phyloP scores from a whole-genome alignment of 2,329 filamentous ascomycete genomes.

The Fusarium subglutinans region DNA sequence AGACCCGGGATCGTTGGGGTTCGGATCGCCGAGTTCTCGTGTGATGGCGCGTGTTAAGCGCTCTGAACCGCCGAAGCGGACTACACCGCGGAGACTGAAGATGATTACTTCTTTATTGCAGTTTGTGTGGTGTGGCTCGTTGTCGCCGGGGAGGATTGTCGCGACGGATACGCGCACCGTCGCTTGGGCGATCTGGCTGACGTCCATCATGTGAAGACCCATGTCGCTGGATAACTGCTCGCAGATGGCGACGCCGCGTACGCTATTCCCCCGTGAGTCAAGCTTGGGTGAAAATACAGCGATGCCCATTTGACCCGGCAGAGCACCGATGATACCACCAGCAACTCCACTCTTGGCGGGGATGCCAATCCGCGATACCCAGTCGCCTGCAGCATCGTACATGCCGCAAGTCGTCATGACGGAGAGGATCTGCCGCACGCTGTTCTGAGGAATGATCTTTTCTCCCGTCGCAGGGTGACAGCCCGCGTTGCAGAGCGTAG shows the following conservation, averaged over 20 bases:
- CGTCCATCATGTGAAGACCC: slow-evolving; percentile 50
- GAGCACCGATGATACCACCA: slow-evolving; percentile 46
- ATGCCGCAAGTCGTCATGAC: slow-evolving; percentile 55
- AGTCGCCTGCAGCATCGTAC: slow-evolving; percentile 53
- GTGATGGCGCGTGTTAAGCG: slow-evolving; percentile 45
- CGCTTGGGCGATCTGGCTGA: slow-evolving; percentile 45
- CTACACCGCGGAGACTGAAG: slow-evolving; percentile 47
- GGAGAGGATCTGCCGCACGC: slow-evolving; percentile 52
- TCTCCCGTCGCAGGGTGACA: slow-evolving; percentile 48
- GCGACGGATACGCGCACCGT: slow-evolving; percentile 44
- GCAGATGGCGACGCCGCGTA: slow-evolving; percentile 46
- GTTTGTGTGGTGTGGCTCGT: slow-evolving; percentile 40
- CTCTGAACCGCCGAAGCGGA: slow-evolving; percentile 48
- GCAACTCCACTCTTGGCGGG: slow-evolving; percentile 51
- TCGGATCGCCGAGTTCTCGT: slow-evolving; percentile 39
- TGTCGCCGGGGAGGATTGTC: slow-evolving; percentile 42
- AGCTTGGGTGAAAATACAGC: slow-evolving; percentile 47
- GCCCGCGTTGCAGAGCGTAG: slow-evolving; percentile 50
- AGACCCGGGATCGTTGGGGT: slow-evolving; percentile 39
- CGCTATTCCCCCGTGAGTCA: slow-evolving; percentile 47
- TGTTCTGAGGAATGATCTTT: slow-evolving; percentile 47
- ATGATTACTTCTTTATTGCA: slow-evolving; percentile 44
- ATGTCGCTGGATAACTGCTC: slow-evolving; percentile 46
- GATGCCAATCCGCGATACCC: slow-evolving; percentile 51
- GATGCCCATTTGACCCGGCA: slow-evolving; percentile 47